A percentile compares a stretch with the other conserved stretches of the same genome.
These are phyloP conservation scores for Vitis hybrid DNA, from an alignment of 177 flowering plant species.

Conservation along the genomic window DNA sequence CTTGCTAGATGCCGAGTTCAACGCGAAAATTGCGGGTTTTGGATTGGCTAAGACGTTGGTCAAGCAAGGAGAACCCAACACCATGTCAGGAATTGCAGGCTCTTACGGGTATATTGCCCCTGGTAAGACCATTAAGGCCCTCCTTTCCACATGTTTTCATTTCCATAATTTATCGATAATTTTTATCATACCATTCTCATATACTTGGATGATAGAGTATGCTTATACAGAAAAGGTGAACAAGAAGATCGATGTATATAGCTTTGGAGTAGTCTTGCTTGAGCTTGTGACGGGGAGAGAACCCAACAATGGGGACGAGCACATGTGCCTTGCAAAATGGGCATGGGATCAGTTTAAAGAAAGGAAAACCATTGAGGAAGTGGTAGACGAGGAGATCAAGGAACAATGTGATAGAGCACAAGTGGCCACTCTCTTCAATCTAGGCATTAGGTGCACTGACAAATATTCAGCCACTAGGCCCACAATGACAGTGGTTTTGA, in stretches of 20 bases:
- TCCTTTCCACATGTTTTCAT: neutral
- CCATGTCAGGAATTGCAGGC: slow-evolving; percentile 63
- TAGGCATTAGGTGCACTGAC: slow-evolving; percentile 52
- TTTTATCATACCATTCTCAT: no score
- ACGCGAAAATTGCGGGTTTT: slow-evolving; percentile 61
- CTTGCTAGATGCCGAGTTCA: slow-evolving; percentile 50
- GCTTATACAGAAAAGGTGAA: slow-evolving; percentile 51
- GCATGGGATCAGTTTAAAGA: slow-evolving; percentile 41
- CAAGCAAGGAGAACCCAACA: slow-evolving; percentile 38
- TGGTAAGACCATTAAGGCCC: slow-evolving; percentile 29
- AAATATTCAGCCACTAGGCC: slow-evolving; percentile 42
- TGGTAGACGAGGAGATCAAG: slow-evolving; percentile 39
- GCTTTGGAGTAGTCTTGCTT: slow-evolving; percentile 69
- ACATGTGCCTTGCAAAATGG: slow-evolving; percentile 57
- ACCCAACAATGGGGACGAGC: slow-evolving; percentile 42
- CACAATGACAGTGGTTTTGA: slow-evolving; percentile 56
- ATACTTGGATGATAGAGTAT: slow-evolving; percentile 41
- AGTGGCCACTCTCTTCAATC: slow-evolving; percentile 37
- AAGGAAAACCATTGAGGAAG: slow-evolving; percentile 28
- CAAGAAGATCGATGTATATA: slow-evolving; percentile 58
- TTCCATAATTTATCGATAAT: no score
- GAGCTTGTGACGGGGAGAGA: slow-evolving; percentile 62
- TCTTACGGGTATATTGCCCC: slow-evolving; percentile 73
- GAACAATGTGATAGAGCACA: slow-evolving; percentile 34
- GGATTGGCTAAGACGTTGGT: slow-evolving; percentile 60